These are phyloP conservation scores for Talaromyces sp. DNA, from an alignment of 2,329 filamentous ascomycete species.

Conservation along the genomic window DNA sequence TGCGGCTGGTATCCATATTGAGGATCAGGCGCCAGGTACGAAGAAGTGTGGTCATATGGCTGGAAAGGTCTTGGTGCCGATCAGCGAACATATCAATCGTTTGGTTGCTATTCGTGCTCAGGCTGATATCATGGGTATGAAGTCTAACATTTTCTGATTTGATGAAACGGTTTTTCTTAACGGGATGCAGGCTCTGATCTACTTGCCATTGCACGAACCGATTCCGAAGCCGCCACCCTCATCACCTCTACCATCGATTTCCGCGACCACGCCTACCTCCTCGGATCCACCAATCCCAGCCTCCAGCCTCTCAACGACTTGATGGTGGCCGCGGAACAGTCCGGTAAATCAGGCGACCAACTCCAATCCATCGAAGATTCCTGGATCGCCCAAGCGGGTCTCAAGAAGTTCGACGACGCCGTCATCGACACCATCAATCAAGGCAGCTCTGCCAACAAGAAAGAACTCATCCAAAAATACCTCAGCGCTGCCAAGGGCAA, in stretches of 20 bases:
- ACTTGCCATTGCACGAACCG: conserved; percentile 85
- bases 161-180: not conserved
- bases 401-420: conserved; percentile 88
- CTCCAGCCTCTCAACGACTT: conserved; percentile 84
- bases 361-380: conserved; percentile 90
- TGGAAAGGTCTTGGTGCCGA: conserved; percentile 93
- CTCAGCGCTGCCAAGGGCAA: conserved; percentile 68
- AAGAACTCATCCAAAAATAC: conserved; percentile 65
- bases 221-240: conserved; percentile 95
- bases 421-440: conserved; percentile 77
- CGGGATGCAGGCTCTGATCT: conserved; percentile 66
- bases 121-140: conserved; percentile 90
- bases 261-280: conserved; percentile 89
- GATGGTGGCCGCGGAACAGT: conserved; percentile 78
- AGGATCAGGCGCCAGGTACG: conserved; percentile 95
- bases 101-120: conserved; percentile 94
- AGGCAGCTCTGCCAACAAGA: conserved; percentile 62
- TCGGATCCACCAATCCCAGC: conserved; percentile 80
- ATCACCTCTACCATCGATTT: conserved; percentile 96
- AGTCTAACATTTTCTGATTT: not conserved
- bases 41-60: conserved; percentile 99
- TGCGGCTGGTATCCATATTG: conserved; percentile 95
- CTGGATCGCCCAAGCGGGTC: conserved; percentile 73
- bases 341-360: conserved; percentile 73
- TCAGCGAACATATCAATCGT: conserved; percentile 96